Evolutionary conservation across 176 grass and related monocot genomes (phyloP).

Genomic region (Zizania latifolia): DNA sequence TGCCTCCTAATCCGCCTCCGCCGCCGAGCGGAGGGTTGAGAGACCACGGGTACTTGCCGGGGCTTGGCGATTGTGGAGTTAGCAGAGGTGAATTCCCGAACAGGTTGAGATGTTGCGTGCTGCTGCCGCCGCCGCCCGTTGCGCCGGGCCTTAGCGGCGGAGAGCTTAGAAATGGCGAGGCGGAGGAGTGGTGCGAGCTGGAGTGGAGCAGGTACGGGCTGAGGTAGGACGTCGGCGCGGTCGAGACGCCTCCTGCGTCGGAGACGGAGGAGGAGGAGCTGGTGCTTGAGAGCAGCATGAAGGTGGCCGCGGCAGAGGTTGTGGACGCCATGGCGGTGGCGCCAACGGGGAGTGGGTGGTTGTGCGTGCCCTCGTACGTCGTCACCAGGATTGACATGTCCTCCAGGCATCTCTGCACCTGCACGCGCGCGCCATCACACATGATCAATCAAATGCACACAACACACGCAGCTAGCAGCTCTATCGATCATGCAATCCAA

Average conservation of each 20-base stretch:
- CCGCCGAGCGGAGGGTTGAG: neutral
- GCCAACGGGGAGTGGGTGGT: conserved; percentile 90
- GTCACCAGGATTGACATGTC: conserved; percentile 97
- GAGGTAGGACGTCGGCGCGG: conserved; percentile 49
- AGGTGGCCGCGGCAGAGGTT: conserved; percentile 55
- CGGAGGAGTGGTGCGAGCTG: conserved; percentile 22
- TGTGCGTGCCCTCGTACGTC: conserved; percentile 97
- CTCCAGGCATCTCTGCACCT: conserved; percentile 91
- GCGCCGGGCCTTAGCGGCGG: neutral
- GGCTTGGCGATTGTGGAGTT: neutral
- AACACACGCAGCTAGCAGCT: neutral
- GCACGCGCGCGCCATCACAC: neutral
- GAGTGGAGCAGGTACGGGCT: conserved; percentile 61
- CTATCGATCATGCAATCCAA: neutral
- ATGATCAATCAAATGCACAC: conserved; percentile 14
- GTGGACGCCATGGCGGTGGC: conserved; percentile 93
- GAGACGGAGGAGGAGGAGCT: conserved; percentile 50
- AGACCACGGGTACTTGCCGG: conserved; percentile 54
- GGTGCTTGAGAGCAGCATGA: conserved; percentile 67
- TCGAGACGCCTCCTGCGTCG: conserved; percentile 17
- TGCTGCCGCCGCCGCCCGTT: neutral
- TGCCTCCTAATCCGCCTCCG: conserved; percentile 12
- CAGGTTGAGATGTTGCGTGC: conserved; percentile 33
- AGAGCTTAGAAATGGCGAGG: too few relatives aligned
- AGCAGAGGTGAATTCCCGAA: conserved; percentile 26